Percentiles rank a stretch among this genome's conserved stretches.
These are phyloP conservation scores for Penicillium cataractarum DNA, from an alignment of 495 filamentous ascomycete species.

Conservation along the genomic window DNA sequence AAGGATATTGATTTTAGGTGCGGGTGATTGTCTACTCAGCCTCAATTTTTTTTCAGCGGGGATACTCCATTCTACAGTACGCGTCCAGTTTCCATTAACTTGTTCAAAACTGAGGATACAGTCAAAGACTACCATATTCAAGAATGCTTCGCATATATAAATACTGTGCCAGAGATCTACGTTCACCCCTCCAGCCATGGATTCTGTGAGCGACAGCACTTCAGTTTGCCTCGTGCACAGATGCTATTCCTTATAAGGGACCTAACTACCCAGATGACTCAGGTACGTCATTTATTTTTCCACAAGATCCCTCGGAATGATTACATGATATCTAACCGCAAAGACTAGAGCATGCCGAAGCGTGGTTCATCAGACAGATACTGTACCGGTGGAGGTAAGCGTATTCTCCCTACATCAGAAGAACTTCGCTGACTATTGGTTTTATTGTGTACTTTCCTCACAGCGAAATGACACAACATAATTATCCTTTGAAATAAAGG, in stretches of 20 bases:
- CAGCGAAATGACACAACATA: not conserved
- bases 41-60: slow-evolving; percentile 1
- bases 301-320: not conserved
- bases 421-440: slow-evolving; percentile 3
- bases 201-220: not conserved
- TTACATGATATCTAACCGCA: not conserved
- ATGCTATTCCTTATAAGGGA: slow-evolving; percentile 3
- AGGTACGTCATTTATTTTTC: slow-evolving; percentile 2
- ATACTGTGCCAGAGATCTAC: not conserved
- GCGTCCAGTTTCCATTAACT: slow-evolving; percentile 1
- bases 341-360: not conserved
- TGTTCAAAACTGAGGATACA: slow-evolving; percentile 1
- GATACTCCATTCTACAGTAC: slow-evolving; percentile 7
- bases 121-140: slow-evolving; percentile 1
- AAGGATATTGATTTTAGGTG: slow-evolving; percentile 1
- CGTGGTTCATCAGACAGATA: not conserved
- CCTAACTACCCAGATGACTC: not conserved
- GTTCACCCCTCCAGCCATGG: not conserved
- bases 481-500: slow-evolving; percentile 2
- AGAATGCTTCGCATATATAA: not conserved
- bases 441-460: not conserved
- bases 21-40: not conserved
- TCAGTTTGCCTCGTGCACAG: slow-evolving; percentile 1
- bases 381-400: not conserved
- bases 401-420: slow-evolving; percentile 2